phyloP scores from a whole-genome alignment of 139 green algal genomes.

The Volvox africanus region DNA sequence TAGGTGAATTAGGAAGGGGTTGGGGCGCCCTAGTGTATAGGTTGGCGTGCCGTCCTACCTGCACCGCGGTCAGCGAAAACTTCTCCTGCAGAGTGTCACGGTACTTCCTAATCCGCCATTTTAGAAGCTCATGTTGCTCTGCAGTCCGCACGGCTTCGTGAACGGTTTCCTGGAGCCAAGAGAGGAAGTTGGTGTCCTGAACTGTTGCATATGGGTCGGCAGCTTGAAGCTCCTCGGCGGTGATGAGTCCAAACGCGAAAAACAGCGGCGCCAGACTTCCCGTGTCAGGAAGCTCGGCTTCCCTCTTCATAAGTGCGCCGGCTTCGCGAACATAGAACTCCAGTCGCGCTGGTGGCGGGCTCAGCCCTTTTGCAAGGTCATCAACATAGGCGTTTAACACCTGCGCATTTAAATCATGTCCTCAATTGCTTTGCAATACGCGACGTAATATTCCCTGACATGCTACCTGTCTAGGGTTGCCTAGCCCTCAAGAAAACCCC shows the following conservation, averaged over 20 bases:
- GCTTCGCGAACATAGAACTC: constrained; percentile 78
- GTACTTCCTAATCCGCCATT: constrained; percentile 71
- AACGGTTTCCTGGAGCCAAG: constrained; percentile 82
- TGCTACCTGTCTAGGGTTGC: not conserved
- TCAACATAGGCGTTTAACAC: constrained; percentile 88
- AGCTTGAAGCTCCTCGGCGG: constrained; percentile 74
- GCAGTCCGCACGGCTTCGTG: constrained; percentile 78
- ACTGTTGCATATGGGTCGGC: constrained; percentile 43
- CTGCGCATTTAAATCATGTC: constrained; percentile 43
- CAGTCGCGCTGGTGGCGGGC: constrained; percentile 52
- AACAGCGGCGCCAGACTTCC: constrained; percentile 88
- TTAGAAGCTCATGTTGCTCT: constrained; percentile 81
- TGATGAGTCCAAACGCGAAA: constrained; percentile 87
- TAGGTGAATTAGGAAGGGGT: too few species aligned
- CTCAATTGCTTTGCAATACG: not conserved
- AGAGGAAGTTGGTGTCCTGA: constrained; percentile 75
- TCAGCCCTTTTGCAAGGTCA: constrained; percentile 63
- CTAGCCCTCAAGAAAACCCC: not conserved
- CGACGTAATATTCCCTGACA: not conserved
- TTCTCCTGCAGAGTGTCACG: constrained; percentile 71
- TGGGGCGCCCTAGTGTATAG: too few species aligned
- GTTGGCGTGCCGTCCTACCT: constrained; percentile 53
- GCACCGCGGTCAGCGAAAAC: constrained; percentile 75
- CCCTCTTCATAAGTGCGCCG: constrained; percentile 55
- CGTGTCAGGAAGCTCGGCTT: constrained; percentile 71